Evolutionary conservation across 2,329 filamentous ascomycete genomes (phyloP).

Genomic region (Penicillium sp.): DNA sequence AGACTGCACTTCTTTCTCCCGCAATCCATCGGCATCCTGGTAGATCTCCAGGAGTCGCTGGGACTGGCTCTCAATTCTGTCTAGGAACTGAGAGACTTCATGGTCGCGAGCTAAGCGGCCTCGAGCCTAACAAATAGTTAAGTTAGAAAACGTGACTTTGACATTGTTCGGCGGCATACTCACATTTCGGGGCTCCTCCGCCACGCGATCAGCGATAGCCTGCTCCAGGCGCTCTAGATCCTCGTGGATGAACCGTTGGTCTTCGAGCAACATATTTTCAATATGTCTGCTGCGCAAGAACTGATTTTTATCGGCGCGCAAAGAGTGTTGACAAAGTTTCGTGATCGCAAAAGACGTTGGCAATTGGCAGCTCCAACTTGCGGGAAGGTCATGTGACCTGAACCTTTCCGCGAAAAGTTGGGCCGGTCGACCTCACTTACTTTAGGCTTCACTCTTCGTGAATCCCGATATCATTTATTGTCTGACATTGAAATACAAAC

Average conservation of each 20-base stretch:
- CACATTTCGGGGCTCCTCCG: slow-evolving; percentile 85
- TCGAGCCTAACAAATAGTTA: slow-evolving; percentile 64
- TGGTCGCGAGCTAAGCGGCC: slow-evolving; percentile 88
- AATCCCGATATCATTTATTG: slow-evolving; percentile 10
- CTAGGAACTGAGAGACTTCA: slow-evolving; percentile 80
- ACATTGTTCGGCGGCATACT: slow-evolving; percentile 33
- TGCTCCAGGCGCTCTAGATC: slow-evolving; percentile 95
- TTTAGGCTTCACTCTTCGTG: slow-evolving; percentile 4
- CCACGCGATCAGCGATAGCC: slow-evolving; percentile 82
- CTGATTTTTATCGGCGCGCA: not conserved
- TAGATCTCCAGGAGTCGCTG: slow-evolving; percentile 78
- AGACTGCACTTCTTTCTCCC: slow-evolving; percentile 75
- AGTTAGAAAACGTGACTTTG: slow-evolving; percentile 17
- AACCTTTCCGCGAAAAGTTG: slow-evolving; percentile 25
- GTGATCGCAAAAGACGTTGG: slow-evolving; percentile 8
- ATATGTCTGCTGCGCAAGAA: not conserved
- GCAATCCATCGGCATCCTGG: slow-evolving; percentile 69
- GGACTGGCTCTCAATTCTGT: slow-evolving; percentile 84
- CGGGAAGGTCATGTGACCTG: slow-evolving; percentile 17
- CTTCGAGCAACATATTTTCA: slow-evolving; percentile 73
- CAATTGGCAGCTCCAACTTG: slow-evolving; percentile 21
- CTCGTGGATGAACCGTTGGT: slow-evolving; percentile 91
- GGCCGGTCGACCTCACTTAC: slow-evolving; percentile 5
- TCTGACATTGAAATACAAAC: slow-evolving; percentile 7
- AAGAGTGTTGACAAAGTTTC: slow-evolving; percentile 2